A percentile compares a stretch with the other conserved stretches of the same genome.
phyloP scores from a whole-genome alignment of 805 yeast genomes.

The Cyberlindnera japonica region DNA sequence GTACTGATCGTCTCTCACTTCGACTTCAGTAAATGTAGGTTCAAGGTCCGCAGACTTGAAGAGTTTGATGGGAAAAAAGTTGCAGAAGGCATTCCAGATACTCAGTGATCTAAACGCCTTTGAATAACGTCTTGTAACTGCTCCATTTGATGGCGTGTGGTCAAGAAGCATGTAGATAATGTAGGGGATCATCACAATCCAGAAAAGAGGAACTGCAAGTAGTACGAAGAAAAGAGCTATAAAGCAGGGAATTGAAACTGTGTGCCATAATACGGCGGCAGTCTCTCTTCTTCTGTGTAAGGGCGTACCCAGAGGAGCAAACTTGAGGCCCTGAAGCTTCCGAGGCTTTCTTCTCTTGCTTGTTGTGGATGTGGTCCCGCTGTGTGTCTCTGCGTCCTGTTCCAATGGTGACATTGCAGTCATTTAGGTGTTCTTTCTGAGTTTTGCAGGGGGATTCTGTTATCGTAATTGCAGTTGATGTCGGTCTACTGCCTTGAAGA shows the following conservation, averaged over 20 bases:
- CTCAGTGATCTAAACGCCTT: conserved; percentile 50
- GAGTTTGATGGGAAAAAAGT: conserved; percentile 75
- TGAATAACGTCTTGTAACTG: conserved; percentile 54
- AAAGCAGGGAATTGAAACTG: conserved; percentile 61
- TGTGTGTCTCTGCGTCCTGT: not conserved
- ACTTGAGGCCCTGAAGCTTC: conserved; percentile 27
- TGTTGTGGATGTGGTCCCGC: not conserved
- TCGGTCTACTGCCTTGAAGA: no score
- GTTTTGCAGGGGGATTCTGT: no score
- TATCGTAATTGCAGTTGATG: no score
- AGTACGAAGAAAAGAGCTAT: conserved; percentile 51
- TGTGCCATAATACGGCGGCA: conserved; percentile 67
- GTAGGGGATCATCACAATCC: conserved; percentile 70
- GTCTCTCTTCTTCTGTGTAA: conserved; percentile 59
- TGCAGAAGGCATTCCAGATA: conserved; percentile 69
- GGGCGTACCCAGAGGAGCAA: conserved; percentile 59
- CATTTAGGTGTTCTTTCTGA: no score
- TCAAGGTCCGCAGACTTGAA: conserved; percentile 64
- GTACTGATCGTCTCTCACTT: conserved; percentile 21
- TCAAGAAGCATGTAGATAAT: conserved; percentile 54
- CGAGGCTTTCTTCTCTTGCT: not conserved
- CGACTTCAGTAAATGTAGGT: conserved; percentile 60
- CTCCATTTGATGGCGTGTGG: conserved; percentile 74
- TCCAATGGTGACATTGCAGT: not conserved
- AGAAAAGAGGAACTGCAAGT: conserved; percentile 55